Conservation (phyloP, 2,329 filamentous ascomycete genomes). For the Parafenestella ontariensis region DNA sequence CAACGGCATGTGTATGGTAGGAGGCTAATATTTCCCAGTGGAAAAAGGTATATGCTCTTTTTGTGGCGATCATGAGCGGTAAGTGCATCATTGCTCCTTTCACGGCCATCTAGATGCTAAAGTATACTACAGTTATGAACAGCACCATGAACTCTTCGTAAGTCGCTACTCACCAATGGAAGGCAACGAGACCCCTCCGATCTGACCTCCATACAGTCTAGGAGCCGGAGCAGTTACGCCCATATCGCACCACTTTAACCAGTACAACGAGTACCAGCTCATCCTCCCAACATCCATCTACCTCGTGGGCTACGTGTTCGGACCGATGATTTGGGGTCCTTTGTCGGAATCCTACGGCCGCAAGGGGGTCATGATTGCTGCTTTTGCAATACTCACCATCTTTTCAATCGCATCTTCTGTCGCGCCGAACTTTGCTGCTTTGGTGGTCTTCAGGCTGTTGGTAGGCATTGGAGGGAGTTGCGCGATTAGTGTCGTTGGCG, state of each 20-base stretch:
- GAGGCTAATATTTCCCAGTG: constrained; percentile 43
- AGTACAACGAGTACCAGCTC: constrained; percentile 55
- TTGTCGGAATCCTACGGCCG: constrained; percentile 55
- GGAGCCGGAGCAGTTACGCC: constrained; percentile 68
- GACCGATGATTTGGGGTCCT: constrained; percentile 55
- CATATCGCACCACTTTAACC: constrained; percentile 64
- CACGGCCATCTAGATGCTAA: constrained; percentile 4
- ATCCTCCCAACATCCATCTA: constrained; percentile 60
- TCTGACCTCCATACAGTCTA: constrained; percentile 44
- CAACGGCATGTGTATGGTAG: neutral
- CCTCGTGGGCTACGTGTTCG: constrained; percentile 56
- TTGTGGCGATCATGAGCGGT: constrained; percentile 65
- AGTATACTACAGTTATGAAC: constrained; percentile 57
- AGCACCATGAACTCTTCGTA: constrained; percentile 69
- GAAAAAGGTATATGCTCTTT: constrained; percentile 63
- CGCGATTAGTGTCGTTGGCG: constrained; percentile 65
- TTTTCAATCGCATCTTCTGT: constrained; percentile 56
- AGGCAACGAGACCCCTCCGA: neutral
- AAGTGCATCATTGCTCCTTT: constrained; percentile 1
- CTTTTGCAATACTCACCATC: constrained; percentile 57
- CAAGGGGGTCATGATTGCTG: constrained; percentile 57
- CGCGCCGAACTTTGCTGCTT: constrained; percentile 52
- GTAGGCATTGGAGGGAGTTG: constrained; percentile 54
- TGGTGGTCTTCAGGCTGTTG: constrained; percentile 55
- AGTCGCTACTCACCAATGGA: neutral